Base-by-base conservation (phyloP, 2,329 filamentous ascomycete species). In the Immersiporthe knoxdaviesiana region DNA sequence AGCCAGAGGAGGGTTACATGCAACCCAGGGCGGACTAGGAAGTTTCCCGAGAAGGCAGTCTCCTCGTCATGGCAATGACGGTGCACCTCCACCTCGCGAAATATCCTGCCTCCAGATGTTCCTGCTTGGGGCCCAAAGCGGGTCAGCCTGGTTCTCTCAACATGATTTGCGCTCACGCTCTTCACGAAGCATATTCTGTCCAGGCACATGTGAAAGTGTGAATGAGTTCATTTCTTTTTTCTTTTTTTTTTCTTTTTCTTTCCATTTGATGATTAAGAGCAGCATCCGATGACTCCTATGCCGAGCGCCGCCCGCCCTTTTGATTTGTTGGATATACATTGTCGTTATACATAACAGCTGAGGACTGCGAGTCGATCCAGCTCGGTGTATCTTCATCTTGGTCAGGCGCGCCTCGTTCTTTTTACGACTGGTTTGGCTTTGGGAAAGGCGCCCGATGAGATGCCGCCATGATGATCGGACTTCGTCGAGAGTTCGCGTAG, bases 401-500 rank as follows among this genome's bases (percentile, higher is more conserved):
- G 27, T 11, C 47, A 39, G 37, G 16, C 24, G 12, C 30, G 12
- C 30, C 35, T 56, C 37, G 14, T 41, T 21, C 47, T 44, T 58
- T 47, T 58, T 47, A 58, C 41, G 54, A 64, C 35, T 74, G 71
- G 67, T 69, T 65, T 60, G 72, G 72, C 54, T 54, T 65, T 5
- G 66, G 70, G 64, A 71, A 74, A 30, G 75, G 74, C 44, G 73
- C 73, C 37, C 79, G 81, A 75, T 82, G 84, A 47, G 79, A 78
- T 64, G 77, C 75, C 41, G 80, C 78, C 78, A 88, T 84, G 72
- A 97, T 88, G 76, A 95, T 89, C 32, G 94, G 93, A 72, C 88
- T 87, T 75, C 91, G 85, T 74, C 91, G 89, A 64, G 92, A 90
- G 78, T 88, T 88, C 74, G 89, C 87, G 82, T 95, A 97, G 69